Evolutionary conservation across 116 monocot species (phyloP).

Genomic region (Trichopus zeylanicus): DNA sequence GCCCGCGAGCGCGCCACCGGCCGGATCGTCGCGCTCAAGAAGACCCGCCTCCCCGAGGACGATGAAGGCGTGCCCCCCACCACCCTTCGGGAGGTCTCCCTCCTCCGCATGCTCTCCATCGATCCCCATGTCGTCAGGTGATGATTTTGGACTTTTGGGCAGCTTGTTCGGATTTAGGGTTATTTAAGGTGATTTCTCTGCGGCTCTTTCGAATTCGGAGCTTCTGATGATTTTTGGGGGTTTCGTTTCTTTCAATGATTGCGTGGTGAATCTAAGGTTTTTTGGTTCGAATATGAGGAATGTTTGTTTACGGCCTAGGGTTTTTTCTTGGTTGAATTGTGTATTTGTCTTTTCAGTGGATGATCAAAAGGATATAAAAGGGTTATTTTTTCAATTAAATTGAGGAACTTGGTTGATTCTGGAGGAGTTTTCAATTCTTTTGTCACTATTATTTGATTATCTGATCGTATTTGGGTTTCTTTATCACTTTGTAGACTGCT

Average conservation of each 20-base stretch:
- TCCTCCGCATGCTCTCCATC: conserved; percentile 52
- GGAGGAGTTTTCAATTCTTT: not conserved
- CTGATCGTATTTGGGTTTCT: not conserved
- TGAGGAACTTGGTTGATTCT: too few species aligned
- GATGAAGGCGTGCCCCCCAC: conserved; percentile 57
- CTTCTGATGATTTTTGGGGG: too few species aligned
- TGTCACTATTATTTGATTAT: not conserved
- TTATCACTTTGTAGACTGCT: conserved; percentile 39
- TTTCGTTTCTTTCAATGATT: too few species aligned
- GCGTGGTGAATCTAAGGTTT: too few species aligned
- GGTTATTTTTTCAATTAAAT: too few species aligned
- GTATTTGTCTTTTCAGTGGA: too few species aligned
- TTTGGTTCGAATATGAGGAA: too few species aligned
- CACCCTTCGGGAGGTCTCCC: conserved; percentile 52
- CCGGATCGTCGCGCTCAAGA: conserved; percentile 48
- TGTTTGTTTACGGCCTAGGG: too few species aligned
- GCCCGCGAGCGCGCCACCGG: conserved; percentile 41
- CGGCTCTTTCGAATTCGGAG: too few species aligned
- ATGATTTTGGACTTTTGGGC: not conserved
- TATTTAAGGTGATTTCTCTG: too few species aligned
- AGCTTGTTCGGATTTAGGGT: not conserved
- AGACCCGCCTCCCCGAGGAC: conserved; percentile 47
- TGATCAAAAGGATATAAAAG: too few species aligned
- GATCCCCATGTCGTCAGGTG: conserved; percentile 50
- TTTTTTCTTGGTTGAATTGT: too few species aligned